Base-by-base conservation (phyloP, 495 filamentous ascomycete species). In the Barbatosphaeria neglecta region DNA sequence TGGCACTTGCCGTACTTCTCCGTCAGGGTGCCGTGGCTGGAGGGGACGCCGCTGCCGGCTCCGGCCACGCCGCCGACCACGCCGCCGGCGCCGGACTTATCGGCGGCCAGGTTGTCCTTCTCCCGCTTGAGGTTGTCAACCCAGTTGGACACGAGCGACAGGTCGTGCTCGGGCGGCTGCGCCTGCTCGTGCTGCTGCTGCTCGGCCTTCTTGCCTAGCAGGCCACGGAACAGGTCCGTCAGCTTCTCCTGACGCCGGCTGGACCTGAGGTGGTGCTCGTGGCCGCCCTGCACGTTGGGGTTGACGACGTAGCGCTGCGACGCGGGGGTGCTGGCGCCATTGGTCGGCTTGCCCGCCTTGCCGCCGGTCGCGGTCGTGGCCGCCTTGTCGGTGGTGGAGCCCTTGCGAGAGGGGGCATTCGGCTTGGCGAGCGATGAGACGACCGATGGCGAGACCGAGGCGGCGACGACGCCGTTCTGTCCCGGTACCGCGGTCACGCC, bases 1-100 rank as follows among this genome's bases (percentile, higher is more conserved):
- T 97, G 92, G 62, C 92, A 97, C 71, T 96, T 96, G 50, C 92
- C 92, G 60, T 99, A 99, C 60, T 97, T 99, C 64, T 97, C 87
- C 8, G 88, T 87, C 46, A 98, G 71, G 4, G 87, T 84, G 4
- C 77, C 80, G n/a, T 84, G n/a, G n/a, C n/a, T n/a, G n/a, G n/a
- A n/a, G n/a, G n/a, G n/a, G n/a, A n/a, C n/a, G n/a, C n/a, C n/a
- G n/a, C n/a, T n/a, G n/a, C n/a, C n/a, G n/a, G n/a, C n/a, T n/a
- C n/a, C n/a, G n/a, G n/a, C n/a, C n/a, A n/a, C n/a, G n/a, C n/a
- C n/a, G n/a, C 83, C 11, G 87, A 73, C 56, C 84, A 86, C 2
- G 84, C 76, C 0, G 82, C 80, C 19, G 78, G 79, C 57, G 83
- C 90, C n/a, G n/a, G n/a, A n/a, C 70, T 84, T 88, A 51, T 94